Conservation (phyloP, 257 asterid species). For the Nemophila menziesii region DNA sequence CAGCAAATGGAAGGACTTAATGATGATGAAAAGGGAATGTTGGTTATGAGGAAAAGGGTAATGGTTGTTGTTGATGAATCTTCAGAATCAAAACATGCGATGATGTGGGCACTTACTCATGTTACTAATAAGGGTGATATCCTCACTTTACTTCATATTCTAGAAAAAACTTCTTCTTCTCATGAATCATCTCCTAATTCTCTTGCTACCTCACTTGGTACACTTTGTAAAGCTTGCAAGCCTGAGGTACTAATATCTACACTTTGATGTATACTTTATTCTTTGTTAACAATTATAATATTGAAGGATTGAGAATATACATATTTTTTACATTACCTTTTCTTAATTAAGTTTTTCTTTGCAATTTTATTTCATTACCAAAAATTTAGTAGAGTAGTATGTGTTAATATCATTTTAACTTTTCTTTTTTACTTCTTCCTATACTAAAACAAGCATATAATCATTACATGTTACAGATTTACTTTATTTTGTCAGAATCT, state of each 20-base stretch:
- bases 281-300: no score
- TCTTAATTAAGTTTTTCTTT: no score
- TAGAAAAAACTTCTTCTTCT: conserved; percentile 18
- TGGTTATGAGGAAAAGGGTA: conserved; percentile 66
- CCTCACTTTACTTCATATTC: conserved; percentile 62
- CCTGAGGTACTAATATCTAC: conserved; percentile 53
- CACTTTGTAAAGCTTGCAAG: conserved; percentile 78
- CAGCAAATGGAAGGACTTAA: conserved; percentile 38
- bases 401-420: no score
- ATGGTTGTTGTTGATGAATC: conserved; percentile 86
- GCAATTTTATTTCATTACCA: no score
- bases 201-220: conserved; percentile 61
- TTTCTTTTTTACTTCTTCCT: conserved; percentile 1
- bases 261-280: background rate
- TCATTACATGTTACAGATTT: conserved; percentile 5
- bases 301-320: no score
- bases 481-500: conserved; percentile 1
- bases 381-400: no score
- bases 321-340: no score
- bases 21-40: conserved; percentile 15
- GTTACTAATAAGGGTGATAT: conserved; percentile 69
- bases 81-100: conserved; percentile 60
- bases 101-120: conserved; percentile 97
- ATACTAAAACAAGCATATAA: conserved; percentile 13
- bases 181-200: conserved; percentile 30